phyloP scores from a whole-genome alignment of 345 rosid species.

The Anastatica hierochuntica region DNA sequence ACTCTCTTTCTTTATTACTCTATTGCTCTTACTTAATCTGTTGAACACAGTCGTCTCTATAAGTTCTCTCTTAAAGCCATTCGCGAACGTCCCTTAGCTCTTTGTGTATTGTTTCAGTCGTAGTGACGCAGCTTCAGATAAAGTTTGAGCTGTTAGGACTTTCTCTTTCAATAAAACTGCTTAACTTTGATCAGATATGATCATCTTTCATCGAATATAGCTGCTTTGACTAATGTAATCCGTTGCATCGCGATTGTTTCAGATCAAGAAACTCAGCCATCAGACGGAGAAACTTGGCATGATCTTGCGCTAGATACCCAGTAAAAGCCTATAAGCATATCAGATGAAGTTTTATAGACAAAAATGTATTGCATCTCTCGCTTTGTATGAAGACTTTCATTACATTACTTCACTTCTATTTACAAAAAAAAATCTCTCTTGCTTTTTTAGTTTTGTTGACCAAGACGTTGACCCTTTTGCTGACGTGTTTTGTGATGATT shows the following conservation, averaged over 20 bases:
- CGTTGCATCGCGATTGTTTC: slow-evolving; percentile 9
- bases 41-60: background rate
- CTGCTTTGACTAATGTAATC: background rate
- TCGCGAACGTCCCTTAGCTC: background rate
- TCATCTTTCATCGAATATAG: background rate
- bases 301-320: slow-evolving; percentile 69
- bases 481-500: background rate
- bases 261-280: slow-evolving; percentile 73
- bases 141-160: background rate
- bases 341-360: too few relatives aligned
- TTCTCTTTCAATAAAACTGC: background rate
- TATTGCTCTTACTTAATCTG: background rate
- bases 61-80: background rate
- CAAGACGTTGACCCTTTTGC: background rate
- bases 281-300: slow-evolving; percentile 62
- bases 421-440: background rate
- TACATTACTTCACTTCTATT: background rate
- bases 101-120: background rate
- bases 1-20: background rate
- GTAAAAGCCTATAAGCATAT: slow-evolving; percentile 16
- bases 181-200: too few relatives aligned
- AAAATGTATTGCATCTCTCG: background rate
- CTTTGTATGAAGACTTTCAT: slow-evolving; percentile 10
- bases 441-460: background rate
- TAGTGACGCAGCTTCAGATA: background rate